Base-by-base conservation (phyloP, 2,329 filamentous ascomycete species). In the Fusarium siculi region DNA sequence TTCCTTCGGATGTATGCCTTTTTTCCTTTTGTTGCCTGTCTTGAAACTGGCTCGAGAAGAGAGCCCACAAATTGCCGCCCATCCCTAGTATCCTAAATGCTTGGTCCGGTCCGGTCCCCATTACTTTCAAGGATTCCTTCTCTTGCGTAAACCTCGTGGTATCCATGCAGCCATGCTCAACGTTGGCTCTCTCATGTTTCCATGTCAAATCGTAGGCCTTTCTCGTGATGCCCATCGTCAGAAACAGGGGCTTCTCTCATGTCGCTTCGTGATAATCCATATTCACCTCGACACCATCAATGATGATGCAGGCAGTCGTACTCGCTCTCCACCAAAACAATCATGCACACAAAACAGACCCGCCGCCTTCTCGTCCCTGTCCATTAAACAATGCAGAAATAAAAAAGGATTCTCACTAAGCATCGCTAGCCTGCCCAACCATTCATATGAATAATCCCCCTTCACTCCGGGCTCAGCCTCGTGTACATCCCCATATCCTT, bases 371-470 rank as follows among this genome's bases (percentile, higher is more conserved):
- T 64, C 54, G 49, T 59, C 56, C 53, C 46, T 18, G 47, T 66
- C 62, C 64, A 63, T 67, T 66, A 65, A 70, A 52, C 63, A 63
- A 76, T 73, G 73, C 73, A 74, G 37, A 69, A 68, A 72, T 46
- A 70, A 75, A 66, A 49, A 63, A 56, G 46, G 52, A 68, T 66
- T 72, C 68, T 75, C 65, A 69, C 65, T 43, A 73, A 76, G 68
- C 67, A 74, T 77, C 68, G 72, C 69, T 72, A 61, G 70, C 68
- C 75, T 75, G 53, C 74, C 73, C 64, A 68, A 47, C 56, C 64
- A 60, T 49, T 52, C 62, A 37, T 56, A 58, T 63, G 61, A 71
- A 72, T 61, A 63, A 74, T 70, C 56, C 5, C 66, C 63, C 64
- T 68, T 55, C 63, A 63, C n/a, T 34, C 39, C 34, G 32, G 50